Evolutionary conservation across 331 rosid species (phyloP).

Genomic region (Malus hybrid): DNA sequence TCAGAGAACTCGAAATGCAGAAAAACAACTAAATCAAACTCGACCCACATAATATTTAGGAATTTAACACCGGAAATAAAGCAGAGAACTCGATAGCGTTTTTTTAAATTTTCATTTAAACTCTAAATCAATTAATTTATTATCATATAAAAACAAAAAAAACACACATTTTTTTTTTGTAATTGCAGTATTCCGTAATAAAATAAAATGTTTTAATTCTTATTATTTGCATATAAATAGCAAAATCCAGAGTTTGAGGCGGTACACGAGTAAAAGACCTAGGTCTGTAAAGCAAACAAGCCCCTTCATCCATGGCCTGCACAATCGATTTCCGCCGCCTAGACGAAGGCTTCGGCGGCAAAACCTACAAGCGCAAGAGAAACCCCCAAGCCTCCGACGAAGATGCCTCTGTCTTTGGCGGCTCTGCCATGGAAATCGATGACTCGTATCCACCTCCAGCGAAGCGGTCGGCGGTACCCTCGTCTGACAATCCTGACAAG

Average conservation of each 20-base stretch:
- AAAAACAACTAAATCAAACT: no score
- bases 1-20: no score
- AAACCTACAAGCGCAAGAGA: slow-evolving; percentile 81
- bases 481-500: slow-evolving; percentile 61
- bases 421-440: slow-evolving; percentile 58
- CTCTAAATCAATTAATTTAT: no score
- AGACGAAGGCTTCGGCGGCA: slow-evolving; percentile 95
- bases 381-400: slow-evolving; percentile 18
- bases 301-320: not conserved
- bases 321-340: slow-evolving; percentile 74
- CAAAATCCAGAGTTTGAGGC: not conserved
- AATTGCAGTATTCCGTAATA: no score
- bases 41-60: no score
- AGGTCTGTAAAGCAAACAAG: not conserved
- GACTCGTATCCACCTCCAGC: slow-evolving; percentile 47
- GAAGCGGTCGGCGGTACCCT: slow-evolving; percentile 65
- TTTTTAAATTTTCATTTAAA: no score
- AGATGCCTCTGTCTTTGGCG: not conserved
- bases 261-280: not conserved
- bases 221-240: no score
- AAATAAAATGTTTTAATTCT: no score
- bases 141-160: no score
- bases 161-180: no score
- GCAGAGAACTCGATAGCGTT: no score
- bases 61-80: no score